phyloP scores from a whole-genome alignment of 2,329 filamentous ascomycete species.

The Incumbomyces delicatus region DNA sequence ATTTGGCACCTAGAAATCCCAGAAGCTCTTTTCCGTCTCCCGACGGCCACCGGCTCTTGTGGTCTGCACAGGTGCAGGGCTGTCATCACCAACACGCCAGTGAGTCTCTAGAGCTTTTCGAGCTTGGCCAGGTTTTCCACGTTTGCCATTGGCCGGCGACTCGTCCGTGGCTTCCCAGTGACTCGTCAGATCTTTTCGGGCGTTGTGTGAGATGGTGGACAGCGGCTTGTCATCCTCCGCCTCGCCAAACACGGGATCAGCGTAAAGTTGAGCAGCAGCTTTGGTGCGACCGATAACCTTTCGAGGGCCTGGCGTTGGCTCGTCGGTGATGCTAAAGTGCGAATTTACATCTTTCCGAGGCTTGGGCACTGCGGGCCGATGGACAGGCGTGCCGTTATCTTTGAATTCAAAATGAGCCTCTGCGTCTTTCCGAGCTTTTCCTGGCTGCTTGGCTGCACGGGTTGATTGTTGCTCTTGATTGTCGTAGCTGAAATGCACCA shows the following conservation, averaged over 20 bases:
- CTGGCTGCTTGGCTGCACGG: constrained; percentile 32
- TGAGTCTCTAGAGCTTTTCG: constrained; percentile 24
- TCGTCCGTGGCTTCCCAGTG: constrained; percentile 71
- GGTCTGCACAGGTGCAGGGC: constrained; percentile 1
- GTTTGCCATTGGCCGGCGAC: constrained; percentile 38
- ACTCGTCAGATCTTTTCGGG: constrained; percentile 65
- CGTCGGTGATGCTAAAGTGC: constrained; percentile 75
- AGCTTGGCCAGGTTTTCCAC: constrained; percentile 11
- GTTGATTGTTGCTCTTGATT: constrained; percentile 53
- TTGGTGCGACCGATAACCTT: constrained; percentile 24
- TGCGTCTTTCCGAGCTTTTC: constrained; percentile 63
- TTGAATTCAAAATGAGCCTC: constrained; percentile 75
- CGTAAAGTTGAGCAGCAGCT: constrained; percentile 50
- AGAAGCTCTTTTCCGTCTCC: constrained; percentile 17
- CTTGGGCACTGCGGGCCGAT: constrained; percentile 27
- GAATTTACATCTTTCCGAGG: constrained; percentile 68
- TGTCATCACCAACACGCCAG: constrained; percentile 15
- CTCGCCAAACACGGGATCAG: constrained; percentile 63
- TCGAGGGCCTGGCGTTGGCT: constrained; percentile 39
- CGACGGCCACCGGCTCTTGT: constrained; percentile 3
- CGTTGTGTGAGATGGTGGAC: constrained; percentile 61
- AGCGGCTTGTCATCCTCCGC: constrained; percentile 43
- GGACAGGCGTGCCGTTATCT: constrained; percentile 47
- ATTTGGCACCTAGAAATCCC: constrained; percentile 17
- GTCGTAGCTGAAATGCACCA: constrained; percentile 63